Conservation (phyloP, 2,329 filamentous ascomycete genomes). For the Fusarium sp. region DNA sequence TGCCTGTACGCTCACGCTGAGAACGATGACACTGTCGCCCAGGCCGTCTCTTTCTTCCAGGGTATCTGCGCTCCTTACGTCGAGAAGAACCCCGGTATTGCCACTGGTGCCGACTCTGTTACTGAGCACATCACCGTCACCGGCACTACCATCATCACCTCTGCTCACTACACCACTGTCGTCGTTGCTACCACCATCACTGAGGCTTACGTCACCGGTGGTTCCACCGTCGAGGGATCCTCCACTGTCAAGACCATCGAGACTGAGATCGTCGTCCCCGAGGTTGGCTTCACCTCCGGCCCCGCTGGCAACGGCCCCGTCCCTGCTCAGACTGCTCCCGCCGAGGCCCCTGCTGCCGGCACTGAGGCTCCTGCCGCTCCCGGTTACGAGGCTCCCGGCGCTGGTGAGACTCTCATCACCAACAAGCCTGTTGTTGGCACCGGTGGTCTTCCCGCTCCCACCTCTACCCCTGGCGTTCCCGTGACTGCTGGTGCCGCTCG, state of each 20-base stretch:
- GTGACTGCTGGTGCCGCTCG: conserved; percentile 56
- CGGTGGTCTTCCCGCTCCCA: conserved; percentile 50
- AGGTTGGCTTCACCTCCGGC: conserved; percentile 62
- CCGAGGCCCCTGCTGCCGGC: conserved; percentile 53
- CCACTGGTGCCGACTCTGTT: conserved; percentile 76
- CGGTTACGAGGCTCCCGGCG: conserved; percentile 33
- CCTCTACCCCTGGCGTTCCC: conserved; percentile 52
- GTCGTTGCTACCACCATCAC: conserved; percentile 61
- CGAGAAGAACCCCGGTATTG: conserved; percentile 83
- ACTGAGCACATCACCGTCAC: conserved; percentile 70
- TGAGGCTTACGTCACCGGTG: conserved; percentile 62
- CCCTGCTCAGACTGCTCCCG: conserved; percentile 53
- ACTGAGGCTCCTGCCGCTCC: conserved; percentile 30
- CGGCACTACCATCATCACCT: conserved; percentile 62
- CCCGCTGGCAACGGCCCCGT: conserved; percentile 36
- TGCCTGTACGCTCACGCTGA: conserved; percentile 84
- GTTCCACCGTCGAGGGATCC: conserved; percentile 59
- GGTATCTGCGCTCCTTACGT: conserved; percentile 87
- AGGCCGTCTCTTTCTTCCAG: conserved; percentile 85
- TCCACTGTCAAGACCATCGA: conserved; percentile 61
- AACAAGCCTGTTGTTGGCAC: conserved; percentile 47
- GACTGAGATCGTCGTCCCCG: conserved; percentile 65
- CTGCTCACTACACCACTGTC: conserved; percentile 64
- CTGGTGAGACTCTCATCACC: conserved; percentile 44
- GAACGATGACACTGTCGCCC: conserved; percentile 72